Evolutionary conservation across 78 protist species (phyloP).

Genomic region (Isochrysis galbana): DNA sequence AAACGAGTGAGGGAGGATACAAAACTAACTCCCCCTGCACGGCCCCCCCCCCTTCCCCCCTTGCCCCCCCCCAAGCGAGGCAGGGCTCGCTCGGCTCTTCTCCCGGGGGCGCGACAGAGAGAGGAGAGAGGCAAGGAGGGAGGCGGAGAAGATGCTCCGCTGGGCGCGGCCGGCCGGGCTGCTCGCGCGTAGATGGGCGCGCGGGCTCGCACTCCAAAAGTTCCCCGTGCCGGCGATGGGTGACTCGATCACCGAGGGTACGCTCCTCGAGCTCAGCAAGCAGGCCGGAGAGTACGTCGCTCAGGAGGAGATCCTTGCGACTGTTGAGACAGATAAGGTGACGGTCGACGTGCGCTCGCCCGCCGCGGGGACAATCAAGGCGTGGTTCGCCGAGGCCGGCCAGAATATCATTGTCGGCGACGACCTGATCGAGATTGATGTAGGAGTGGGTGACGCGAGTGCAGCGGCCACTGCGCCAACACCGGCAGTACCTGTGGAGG

Average conservation of each 20-base stretch:
- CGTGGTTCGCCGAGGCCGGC: neutral
- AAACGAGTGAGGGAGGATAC: too few species aligned
- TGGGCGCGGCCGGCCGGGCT: neutral
- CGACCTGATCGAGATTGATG: neutral
- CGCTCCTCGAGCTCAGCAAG: neutral
- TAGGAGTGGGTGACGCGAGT: neutral
- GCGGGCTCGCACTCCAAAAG: neutral
- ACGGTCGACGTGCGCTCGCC: slow-evolving; percentile 5
- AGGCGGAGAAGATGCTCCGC: too few species aligned
- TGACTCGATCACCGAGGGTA: slow-evolving; percentile 23
- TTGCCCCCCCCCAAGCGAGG: too few species aligned
- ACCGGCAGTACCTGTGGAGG: neutral
- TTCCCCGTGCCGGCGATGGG: slow-evolving; percentile 6
- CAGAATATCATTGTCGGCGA: neutral
- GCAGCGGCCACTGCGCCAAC: neutral
- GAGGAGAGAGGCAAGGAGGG: too few species aligned
- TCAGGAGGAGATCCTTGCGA: neutral
- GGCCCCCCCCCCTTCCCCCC: too few species aligned
- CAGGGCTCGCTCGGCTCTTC: too few species aligned
- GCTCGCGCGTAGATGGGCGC: neutral
- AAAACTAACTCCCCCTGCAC: too few species aligned
- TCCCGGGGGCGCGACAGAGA: too few species aligned
- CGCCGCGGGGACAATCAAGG: neutral
- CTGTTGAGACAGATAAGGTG: slow-evolving; percentile 12
- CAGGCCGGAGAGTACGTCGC: neutral